These are phyloP conservation scores for Suillus bovinus DNA, from an alignment of 768 basidiomycete species.

Conservation along the genomic window DNA sequence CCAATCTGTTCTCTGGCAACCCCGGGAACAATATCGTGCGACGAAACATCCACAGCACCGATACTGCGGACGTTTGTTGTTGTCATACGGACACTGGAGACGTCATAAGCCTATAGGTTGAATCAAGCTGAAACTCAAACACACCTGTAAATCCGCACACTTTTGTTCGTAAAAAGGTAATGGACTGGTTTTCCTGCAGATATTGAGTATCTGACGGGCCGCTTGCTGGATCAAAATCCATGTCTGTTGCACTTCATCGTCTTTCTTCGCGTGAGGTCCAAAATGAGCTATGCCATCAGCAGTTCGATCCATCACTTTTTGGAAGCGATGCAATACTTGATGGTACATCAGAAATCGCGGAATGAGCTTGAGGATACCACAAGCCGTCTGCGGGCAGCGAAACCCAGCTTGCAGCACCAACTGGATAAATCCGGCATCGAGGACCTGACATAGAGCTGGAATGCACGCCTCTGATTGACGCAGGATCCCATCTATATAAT, in stretches of 20 bases:
- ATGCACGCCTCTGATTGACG: neutral
- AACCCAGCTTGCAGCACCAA: slow-evolving; percentile 1
- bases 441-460: slow-evolving; percentile 1
- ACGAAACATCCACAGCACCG: slow-evolving; percentile 9
- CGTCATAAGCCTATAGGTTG: neutral
- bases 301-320: neutral
- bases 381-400: neutral
- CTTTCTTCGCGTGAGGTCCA: neutral
- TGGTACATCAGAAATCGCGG: slow-evolving; percentile 6
- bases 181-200: neutral
- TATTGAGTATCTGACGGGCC: neutral
- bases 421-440: slow-evolving; percentile 1
- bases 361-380: neutral
- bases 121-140: neutral
- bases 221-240: neutral
- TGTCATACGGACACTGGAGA: slow-evolving; percentile 1
- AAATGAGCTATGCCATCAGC: neutral
- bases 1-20: slow-evolving; percentile 6
- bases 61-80: neutral
- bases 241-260: neutral
- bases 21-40: slow-evolving; percentile 6
- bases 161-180: neutral
- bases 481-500: neutral
- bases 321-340: slow-evolving; percentile 1
- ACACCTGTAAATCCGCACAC: neutral